A percentile compares a stretch with the other conserved stretches of the same genome.
Conservation (phyloP, 139 green algal species). For the Chlorella vulgaris region DNA sequence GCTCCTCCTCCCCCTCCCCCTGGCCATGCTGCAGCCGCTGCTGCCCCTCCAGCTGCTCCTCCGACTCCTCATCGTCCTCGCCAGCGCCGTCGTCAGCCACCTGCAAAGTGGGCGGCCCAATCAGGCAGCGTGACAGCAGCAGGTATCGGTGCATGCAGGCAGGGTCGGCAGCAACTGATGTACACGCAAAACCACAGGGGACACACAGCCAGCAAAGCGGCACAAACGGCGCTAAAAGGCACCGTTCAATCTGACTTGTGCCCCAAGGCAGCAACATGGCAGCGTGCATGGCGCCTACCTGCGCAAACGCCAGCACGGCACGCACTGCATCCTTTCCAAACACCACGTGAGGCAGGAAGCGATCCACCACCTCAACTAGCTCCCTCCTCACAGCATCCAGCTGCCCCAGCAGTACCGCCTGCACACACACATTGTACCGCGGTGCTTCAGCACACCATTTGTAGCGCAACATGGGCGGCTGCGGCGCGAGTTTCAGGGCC, state of each 20-base stretch:
- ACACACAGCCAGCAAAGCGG: no score
- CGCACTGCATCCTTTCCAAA: slow-evolving; percentile 57
- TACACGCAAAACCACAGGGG: no score
- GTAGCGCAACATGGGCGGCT: neutral
- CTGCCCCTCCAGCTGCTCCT: no score
- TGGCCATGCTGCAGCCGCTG: no score
- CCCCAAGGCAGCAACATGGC: no score
- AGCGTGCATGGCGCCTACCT: no score
- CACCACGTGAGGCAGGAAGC: slow-evolving; percentile 20
- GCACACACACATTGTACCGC: neutral
- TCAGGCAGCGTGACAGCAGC: no score
- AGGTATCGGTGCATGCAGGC: no score
- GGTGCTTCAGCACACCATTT: neutral
- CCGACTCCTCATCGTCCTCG: neutral
- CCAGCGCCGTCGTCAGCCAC: neutral
- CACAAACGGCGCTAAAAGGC: no score
- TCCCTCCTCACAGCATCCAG: slow-evolving; percentile 58
- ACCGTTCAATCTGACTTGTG: no score
- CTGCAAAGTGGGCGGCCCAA: neutral
- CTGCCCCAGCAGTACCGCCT: slow-evolving; percentile 58
- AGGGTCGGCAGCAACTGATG: no score
- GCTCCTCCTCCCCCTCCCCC: neutral
- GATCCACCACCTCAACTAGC: slow-evolving; percentile 40
- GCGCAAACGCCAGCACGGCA: slow-evolving; percentile 34
- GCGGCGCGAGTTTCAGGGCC: neutral